Evolutionary conservation across 2,329 filamentous ascomycete species (phyloP).

Genomic region (Beauveria sp.): DNA sequence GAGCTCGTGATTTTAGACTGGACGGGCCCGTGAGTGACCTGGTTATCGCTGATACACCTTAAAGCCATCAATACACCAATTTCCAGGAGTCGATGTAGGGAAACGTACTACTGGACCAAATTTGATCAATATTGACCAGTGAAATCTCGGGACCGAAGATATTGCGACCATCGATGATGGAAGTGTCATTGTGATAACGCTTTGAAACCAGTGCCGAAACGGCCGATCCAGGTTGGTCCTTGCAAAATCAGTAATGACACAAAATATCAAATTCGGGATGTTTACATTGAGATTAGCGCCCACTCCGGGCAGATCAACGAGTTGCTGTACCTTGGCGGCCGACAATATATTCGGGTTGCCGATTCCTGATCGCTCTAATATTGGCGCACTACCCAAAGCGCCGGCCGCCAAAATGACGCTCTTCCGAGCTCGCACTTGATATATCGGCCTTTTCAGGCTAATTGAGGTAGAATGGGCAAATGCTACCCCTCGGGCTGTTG

Average conservation of each 20-base stretch:
- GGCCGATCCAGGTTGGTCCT: slow-evolving; percentile 17
- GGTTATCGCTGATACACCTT: slow-evolving; percentile 2
- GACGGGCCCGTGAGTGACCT: not conserved
- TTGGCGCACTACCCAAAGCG: slow-evolving; percentile 14
- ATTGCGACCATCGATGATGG: slow-evolving; percentile 14
- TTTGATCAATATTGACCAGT: slow-evolving; percentile 16
- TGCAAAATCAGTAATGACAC: not conserved
- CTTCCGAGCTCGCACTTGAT: slow-evolving; percentile 3
- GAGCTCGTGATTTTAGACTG: slow-evolving; percentile 13
- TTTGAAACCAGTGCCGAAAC: slow-evolving; percentile 15
- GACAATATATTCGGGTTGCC: slow-evolving; percentile 39
- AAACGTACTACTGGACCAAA: slow-evolving; percentile 13
- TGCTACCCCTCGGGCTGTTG: slow-evolving; percentile 3
- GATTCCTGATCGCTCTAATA: slow-evolving; percentile 49
- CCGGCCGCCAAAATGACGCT: slow-evolving; percentile 15
- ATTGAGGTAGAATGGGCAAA: slow-evolving; percentile 15
- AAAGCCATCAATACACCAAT: too few species aligned
- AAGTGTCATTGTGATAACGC: slow-evolving; percentile 16
- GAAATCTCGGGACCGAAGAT: slow-evolving; percentile 18
- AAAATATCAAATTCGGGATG: not conserved
- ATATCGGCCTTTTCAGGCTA: slow-evolving; percentile 40
- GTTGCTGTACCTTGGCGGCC: slow-evolving; percentile 35
- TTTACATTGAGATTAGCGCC: slow-evolving; percentile 24
- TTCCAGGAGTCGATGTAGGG: not conserved
- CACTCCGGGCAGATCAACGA: slow-evolving; percentile 48